Evolutionary conservation across 352 stramenopile genomes (phyloP).

Genomic region (Phytophthora constricta): DNA sequence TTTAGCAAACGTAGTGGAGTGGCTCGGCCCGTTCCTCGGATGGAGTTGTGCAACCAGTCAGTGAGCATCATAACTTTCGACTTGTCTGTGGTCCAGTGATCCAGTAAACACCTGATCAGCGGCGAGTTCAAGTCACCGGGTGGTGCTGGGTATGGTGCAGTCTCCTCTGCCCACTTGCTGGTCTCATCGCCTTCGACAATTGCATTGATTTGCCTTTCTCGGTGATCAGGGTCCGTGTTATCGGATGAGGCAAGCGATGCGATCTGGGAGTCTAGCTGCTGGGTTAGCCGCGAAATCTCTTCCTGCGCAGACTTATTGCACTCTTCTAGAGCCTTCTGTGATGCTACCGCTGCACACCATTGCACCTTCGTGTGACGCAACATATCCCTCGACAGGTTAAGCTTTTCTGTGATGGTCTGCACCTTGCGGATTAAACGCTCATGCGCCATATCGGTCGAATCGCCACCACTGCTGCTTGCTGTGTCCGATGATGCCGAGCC

Average conservation of each 20-base stretch:
- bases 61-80: conserved; percentile 59
- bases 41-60: conserved; percentile 70
- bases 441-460: conserved; percentile 31
- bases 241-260: conserved; percentile 22
- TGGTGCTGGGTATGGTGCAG: conserved; percentile 56
- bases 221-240: conserved; percentile 21
- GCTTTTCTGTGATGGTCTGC: conserved; percentile 54
- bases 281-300: conserved; percentile 54
- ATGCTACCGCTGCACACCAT: conserved; percentile 65
- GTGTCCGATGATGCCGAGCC: conserved; percentile 31
- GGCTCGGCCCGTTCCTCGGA: conserved; percentile 53
- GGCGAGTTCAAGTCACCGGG: conserved; percentile 73
- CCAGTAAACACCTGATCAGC: conserved; percentile 64
- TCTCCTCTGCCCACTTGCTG: conserved; percentile 61
- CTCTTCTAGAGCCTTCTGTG: conserved; percentile 68
- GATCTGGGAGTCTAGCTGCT: conserved; percentile 58
- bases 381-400: conserved; percentile 57
- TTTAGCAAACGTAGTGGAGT: conserved; percentile 50
- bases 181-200: conserved; percentile 34
- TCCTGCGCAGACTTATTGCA: conserved; percentile 57
- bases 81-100: conserved; percentile 77
- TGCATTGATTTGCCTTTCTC: conserved; percentile 27
- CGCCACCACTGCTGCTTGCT: conserved; percentile 21
- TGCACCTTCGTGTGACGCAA: conserved; percentile 70
- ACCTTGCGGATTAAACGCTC: conserved; percentile 46